Conservation (phyloP, 208 protist genomes). For the Angomonas desouzai region DNA sequence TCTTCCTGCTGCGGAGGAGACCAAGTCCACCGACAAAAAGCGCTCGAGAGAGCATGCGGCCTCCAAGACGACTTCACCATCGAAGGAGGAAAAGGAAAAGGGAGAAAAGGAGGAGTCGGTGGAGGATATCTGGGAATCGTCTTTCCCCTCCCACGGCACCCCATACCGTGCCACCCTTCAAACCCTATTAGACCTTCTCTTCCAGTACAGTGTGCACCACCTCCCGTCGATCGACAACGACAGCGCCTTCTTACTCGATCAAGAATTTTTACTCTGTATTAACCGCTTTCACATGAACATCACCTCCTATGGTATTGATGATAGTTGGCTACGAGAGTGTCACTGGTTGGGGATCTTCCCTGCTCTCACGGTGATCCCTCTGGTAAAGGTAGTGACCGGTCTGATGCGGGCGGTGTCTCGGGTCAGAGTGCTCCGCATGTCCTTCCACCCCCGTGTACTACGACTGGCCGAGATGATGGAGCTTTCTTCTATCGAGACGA, state of each 20-base stretch:
- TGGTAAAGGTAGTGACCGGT: constrained; percentile 20
- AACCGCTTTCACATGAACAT: constrained; percentile 22
- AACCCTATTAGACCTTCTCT: background rate
- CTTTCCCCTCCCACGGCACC: background rate
- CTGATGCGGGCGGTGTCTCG: constrained; percentile 28
- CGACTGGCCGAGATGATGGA: constrained; percentile 55
- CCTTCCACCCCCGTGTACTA: constrained; percentile 51
- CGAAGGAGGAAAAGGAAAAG: background rate
- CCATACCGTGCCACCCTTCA: background rate
- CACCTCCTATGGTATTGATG: constrained; percentile 20
- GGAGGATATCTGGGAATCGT: background rate
- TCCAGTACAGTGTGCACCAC: constrained; percentile 17
- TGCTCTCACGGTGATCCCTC: constrained; percentile 41
- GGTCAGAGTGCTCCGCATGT: constrained; percentile 40
- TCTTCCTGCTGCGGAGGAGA: background rate
- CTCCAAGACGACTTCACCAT: background rate
- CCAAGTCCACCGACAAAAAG: background rate
- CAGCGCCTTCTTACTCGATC: constrained; percentile 56
- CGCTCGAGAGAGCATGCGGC: background rate
- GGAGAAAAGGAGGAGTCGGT: background rate
- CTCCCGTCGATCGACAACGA: constrained; percentile 51
- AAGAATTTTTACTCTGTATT: constrained; percentile 41
- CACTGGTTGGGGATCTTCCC: constrained; percentile 34
- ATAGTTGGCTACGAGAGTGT: constrained; percentile 22
- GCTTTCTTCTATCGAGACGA: constrained; percentile 41